Conservation (phyloP, 2,329 filamentous ascomycete genomes). For the Fusarium floridanum region DNA sequence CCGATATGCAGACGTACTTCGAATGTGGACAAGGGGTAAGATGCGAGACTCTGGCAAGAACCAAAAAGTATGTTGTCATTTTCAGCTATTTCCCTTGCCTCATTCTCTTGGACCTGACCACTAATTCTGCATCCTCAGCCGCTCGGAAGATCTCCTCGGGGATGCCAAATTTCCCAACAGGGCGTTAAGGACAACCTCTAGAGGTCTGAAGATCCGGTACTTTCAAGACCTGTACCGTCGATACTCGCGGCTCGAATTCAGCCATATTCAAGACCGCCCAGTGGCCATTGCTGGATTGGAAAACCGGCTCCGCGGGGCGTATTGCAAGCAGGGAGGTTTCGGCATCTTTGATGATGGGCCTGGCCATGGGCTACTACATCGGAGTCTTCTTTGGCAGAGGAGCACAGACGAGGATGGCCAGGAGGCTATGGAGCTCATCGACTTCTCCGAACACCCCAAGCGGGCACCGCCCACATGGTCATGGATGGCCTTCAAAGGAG, state of each 20-base stretch:
- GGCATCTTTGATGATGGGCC: neutral
- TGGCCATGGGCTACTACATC: neutral
- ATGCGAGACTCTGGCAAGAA: neutral
- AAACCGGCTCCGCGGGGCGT: neutral
- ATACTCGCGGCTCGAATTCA: neutral
- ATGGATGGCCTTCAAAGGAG: neutral
- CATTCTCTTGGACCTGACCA: neutral
- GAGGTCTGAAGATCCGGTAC: neutral
- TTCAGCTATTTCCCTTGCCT: neutral
- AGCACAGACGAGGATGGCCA: neutral
- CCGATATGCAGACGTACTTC: neutral
- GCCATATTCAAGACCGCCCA: neutral
- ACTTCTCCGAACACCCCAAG: neutral
- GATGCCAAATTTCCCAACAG: neutral
- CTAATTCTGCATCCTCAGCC: neutral
- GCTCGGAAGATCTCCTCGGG: neutral
- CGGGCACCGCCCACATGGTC: neutral
- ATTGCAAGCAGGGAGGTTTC: neutral
- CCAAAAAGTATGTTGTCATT: neutral
- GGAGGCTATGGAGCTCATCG: neutral
- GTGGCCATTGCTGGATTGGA: neutral
- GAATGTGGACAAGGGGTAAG: neutral
- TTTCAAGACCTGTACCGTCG: neutral
- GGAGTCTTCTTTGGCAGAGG: neutral
- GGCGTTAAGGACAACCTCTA: neutral